phyloP scores from a whole-genome alignment of 305 asterid genomes.

The Fraxinus sp. region DNA sequence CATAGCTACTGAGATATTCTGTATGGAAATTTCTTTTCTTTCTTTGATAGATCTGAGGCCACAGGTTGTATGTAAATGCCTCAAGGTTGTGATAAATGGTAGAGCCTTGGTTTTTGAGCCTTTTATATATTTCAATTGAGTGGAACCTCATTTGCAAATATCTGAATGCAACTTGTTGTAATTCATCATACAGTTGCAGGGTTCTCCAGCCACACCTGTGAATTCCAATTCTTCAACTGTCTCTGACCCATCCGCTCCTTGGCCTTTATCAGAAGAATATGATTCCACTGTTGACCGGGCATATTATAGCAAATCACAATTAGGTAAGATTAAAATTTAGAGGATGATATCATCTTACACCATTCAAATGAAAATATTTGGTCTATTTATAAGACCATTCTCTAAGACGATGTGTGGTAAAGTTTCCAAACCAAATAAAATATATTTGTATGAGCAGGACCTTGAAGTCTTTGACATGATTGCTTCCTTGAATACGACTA shows the following conservation, averaged over 20 bases:
- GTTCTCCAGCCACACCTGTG: constrained; percentile 65
- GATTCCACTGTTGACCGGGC: constrained; percentile 38
- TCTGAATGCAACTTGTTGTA: constrained; percentile 16
- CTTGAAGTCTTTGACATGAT: constrained; percentile 4
- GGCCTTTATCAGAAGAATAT: constrained; percentile 44
- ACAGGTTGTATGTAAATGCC: neutral
- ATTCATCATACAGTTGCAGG: constrained; percentile 47
- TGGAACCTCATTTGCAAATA: neutral
- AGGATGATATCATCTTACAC: neutral
- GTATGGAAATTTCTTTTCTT: neutral
- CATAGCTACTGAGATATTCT: neutral
- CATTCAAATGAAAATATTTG: neutral
- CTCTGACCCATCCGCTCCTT: constrained; percentile 39
- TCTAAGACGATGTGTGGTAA: neutral
- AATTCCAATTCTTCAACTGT: constrained; percentile 42
- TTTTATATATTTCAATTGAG: neutral
- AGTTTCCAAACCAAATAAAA: neutral
- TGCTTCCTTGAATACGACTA: constrained; percentile 22
- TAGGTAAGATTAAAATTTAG: constrained; percentile 22
- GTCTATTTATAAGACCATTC: neutral
- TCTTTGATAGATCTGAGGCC: neutral
- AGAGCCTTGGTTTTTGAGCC: neutral
- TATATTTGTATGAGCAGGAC: neutral
- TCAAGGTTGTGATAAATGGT: neutral
- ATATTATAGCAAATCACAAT: constrained; percentile 23